phyloP scores from a whole-genome alignment of 1,284 basidiomycete genomes.

The Rhodotorula sp. region DNA sequence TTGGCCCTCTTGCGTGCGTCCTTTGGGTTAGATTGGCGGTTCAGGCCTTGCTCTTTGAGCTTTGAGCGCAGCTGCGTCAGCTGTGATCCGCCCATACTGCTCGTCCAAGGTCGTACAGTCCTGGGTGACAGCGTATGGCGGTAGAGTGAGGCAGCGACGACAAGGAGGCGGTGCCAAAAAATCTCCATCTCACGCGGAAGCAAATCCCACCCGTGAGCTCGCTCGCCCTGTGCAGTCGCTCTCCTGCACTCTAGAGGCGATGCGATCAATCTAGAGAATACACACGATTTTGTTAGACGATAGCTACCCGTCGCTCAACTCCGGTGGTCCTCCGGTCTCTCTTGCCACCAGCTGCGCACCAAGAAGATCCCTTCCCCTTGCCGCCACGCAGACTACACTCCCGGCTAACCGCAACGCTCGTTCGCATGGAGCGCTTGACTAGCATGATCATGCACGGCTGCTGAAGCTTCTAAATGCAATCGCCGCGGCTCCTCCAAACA shows the following conservation, averaged over 20 bases:
- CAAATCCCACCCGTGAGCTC: not conserved
- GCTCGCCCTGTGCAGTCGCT: no score
- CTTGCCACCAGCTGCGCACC: no score
- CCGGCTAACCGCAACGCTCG: not conserved
- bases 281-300: no score
- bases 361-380: no score
- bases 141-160: no score
- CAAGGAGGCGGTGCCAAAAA: not conserved
- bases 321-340: no score
- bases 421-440: not conserved
- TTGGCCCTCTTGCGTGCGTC: slow-evolving; percentile 64
- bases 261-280: no score
- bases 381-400: not conserved
- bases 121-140: not conserved
- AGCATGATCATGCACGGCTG: no score
- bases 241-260: no score
- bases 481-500: no score
- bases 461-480: no score
- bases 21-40: slow-evolving; percentile 57
- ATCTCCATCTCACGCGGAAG: not conserved
- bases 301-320: no score
- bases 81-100: slow-evolving; percentile 62
- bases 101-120: slow-evolving; percentile 58
- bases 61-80: slow-evolving; percentile 83
- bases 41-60: slow-evolving; percentile 71